Percentiles rank a stretch among this genome's conserved stretches.
Conservation (phyloP, 768 basidiomycete species). For the Candolleomyces efflorescens region DNA sequence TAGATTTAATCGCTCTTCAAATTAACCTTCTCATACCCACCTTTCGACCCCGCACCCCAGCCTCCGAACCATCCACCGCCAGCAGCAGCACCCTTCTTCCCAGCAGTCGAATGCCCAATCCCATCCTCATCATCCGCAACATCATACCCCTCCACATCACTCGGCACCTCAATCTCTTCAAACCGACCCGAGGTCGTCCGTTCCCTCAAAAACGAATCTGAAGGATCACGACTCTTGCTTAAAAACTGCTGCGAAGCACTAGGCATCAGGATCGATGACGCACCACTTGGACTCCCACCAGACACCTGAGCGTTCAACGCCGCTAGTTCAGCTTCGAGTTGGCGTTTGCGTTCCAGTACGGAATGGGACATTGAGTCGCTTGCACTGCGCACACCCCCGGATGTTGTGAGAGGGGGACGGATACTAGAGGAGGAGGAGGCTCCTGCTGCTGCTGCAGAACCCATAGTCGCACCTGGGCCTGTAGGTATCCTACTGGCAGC, state of each 20-base stretch:
- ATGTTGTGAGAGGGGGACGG: conserved; percentile 14
- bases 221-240: conserved; percentile 23
- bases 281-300: conserved; percentile 6
- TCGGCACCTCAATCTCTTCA: conserved; percentile 70
- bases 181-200: conserved; percentile 46
- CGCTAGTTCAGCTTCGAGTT: conserved; percentile 57
- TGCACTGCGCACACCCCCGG: conserved; percentile 17
- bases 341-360: conserved; percentile 41
- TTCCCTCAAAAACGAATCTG: conserved; percentile 35
- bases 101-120: conserved; percentile 20
- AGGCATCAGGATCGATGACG: conserved; percentile 30
- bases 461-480: conserved; percentile 13
- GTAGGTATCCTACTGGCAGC: conserved; percentile 10
- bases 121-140: conserved; percentile 36
- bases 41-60: conserved; percentile 31
- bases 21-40: conserved; percentile 42
- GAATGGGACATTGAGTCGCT: conserved; percentile 20
- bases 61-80: conserved; percentile 53
- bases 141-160: conserved; percentile 65
- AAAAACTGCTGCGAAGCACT: conserved; percentile 14
- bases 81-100: conserved; percentile 15
- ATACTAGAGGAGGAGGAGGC: too few relatives aligned
- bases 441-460: background rate
- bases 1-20: conserved; percentile 40
- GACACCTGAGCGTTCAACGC: conserved; percentile 28